Evolutionary conservation across 176 grass and related monocot species (phyloP), one percentile per base, ranked within the genome.

Genomic region (Phragmites australis): DNA sequence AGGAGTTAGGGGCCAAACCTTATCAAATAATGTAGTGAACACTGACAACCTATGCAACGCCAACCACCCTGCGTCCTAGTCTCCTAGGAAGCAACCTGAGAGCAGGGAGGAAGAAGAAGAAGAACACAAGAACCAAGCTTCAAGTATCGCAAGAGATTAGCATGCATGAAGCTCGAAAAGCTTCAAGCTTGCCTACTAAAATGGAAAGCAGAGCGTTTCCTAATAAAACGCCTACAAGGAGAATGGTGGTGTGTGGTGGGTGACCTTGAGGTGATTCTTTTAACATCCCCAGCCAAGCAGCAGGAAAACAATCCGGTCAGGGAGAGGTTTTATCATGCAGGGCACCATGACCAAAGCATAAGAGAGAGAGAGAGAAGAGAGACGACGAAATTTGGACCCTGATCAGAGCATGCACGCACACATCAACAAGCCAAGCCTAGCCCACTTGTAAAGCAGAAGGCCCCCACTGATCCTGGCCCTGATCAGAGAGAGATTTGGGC

Each of bases 171-270:
- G 6, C 43, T 40, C 32, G 42, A n/a, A 47, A 13, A n/a, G 3
- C 34, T 41, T 19, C 18, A 70, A 45, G 61, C 3, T 50, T 65
- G 56, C 25, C 19, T 8, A 79, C 86, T 52, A 87, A 91, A 95
- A 86, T 83, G 78, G 96, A 85, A 93, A 93, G 77, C 5, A 8
- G 74, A 52, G 27, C 81, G 78, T 90, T 95, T 95, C 92, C 92
- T 86, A 89, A 99, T 91, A 93, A 70, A 89, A 89, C 81, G 88
- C 59, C 90, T 82, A 75, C 92, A 99, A 76, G 84, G 83, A 50
- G 81, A 72, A 83, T 30, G 53, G 52, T 66, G 61, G 70, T 29
- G 72, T 13, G 25, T 49, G 21, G 49, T 49, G 64, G n/a, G 63
- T 6, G 18, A 34, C 59, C 37, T 37, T 47, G 77, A 30, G 17